phyloP scores from a whole-genome alignment of 179 eudicot genomes.

The Spinacia oleracea region DNA sequence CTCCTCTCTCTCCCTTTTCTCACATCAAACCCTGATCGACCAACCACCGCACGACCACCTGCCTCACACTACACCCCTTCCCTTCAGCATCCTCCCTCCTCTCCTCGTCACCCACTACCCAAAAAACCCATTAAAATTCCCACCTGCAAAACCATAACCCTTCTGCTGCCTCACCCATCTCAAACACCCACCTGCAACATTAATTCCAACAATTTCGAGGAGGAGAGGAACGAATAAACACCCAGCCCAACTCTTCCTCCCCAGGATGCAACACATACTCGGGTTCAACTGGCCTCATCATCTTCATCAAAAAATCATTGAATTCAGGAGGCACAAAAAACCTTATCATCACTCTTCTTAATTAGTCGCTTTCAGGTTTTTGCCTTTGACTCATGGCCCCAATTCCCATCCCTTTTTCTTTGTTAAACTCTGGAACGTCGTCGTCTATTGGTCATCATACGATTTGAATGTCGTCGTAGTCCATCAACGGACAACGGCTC shows the following conservation, averaged over 20 bases:
- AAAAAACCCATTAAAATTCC: too few relatives aligned
- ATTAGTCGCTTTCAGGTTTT: slow-evolving; percentile 69
- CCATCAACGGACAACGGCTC: slow-evolving; percentile 77
- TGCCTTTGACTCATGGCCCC: slow-evolving; percentile 41
- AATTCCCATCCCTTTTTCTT: slow-evolving; percentile 25
- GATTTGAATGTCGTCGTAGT: slow-evolving; percentile 54
- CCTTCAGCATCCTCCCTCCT: too few relatives aligned
- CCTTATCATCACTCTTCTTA: slow-evolving; percentile 51
- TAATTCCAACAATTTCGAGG: too few relatives aligned
- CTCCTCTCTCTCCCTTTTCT: too few relatives aligned
- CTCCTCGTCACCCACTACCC: too few relatives aligned
- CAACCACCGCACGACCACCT: too few relatives aligned
- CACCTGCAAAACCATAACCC: too few relatives aligned
- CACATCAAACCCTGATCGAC: too few relatives aligned
- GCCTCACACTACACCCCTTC: too few relatives aligned
- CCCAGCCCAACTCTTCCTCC: slow-evolving; percentile 29
- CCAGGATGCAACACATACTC: slow-evolving; percentile 22
- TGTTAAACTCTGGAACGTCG: slow-evolving; percentile 29
- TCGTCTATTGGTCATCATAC: slow-evolving; percentile 42
- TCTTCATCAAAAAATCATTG: slow-evolving; percentile 44
- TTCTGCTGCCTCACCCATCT: too few relatives aligned
- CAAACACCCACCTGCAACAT: too few relatives aligned
- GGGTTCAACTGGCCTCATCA: slow-evolving; percentile 36
- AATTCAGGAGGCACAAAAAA: slow-evolving; percentile 37
- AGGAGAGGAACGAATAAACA: too few relatives aligned